Evolutionary conservation across 306 rosid species (phyloP), one percentile per base, ranked within the genome.

Genomic region (Canavalia ensiformis): DNA sequence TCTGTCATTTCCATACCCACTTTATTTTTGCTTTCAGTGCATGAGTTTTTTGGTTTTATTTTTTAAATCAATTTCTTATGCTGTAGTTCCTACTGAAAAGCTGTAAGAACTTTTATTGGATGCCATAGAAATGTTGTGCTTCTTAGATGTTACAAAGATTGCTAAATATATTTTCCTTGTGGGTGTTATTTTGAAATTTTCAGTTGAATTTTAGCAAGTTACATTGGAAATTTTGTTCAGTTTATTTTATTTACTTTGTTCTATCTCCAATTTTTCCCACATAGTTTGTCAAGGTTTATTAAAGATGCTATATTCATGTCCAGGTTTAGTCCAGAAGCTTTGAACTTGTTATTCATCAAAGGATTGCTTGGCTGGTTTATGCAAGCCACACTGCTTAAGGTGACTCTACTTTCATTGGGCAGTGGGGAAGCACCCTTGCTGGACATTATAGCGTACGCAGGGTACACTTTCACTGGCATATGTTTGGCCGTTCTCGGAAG

Each of bases 241-340:
- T 44, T 62, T 70, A 10, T 57, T 8, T 45, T 41, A 10, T 35
- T 46, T 59, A 8, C 12, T 60, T 63, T 68, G 13, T 55, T 70
- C 56, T 18, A 8, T 64, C 70, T 39, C 44, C 2, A 77, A 13
- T 63, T 69, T 10, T 12, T 44, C 4, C 39, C 12, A 18, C 3
- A 6, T 33, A 34, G 34, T 54, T 65, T 74, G 68, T 50, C 63
- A 2, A 12, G 51, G 49, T 76, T 84, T 79, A 73, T 64, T 29
- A 66, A 76, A 31, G 45, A 35, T 73, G 52, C 30, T 66, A 30
- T 66, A 29, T 76, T 66, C 25, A 37, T 83, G 73, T 58, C 55
- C 91, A 93, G 99, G 89, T 95, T 95, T 89, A 88, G 96, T 83
- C 99, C 97, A 55, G 99, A 92, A 76, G 96, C 97, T 81, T 84